Conservation (phyloP, 2,329 filamentous ascomycete species). For the Penicillium griseofulvum region DNA sequence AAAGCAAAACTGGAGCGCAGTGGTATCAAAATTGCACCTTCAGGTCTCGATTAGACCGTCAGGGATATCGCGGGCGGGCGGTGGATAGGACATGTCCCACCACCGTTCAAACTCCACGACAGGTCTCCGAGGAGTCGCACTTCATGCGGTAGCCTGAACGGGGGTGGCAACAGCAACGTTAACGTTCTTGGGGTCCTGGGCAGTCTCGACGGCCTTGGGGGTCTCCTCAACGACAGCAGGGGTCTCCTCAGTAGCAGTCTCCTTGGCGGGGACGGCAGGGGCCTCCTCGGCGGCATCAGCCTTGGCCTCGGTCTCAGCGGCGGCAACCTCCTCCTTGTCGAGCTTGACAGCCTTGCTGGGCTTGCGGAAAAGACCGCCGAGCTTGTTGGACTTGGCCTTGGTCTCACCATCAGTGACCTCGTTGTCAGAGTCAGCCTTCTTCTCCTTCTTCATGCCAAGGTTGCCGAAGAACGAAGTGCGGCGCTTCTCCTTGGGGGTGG, state of each 20-base stretch:
- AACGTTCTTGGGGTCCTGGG: slow-evolving; percentile 36
- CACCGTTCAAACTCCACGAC: slow-evolving; percentile 43
- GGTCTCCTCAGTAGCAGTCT: slow-evolving; percentile 23
- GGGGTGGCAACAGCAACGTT: slow-evolving; percentile 35
- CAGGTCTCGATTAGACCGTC: slow-evolving; percentile 20
- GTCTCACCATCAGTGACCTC: slow-evolving; percentile 47
- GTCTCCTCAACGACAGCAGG: slow-evolving; percentile 20
- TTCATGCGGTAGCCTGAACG: slow-evolving; percentile 46
- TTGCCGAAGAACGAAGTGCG: slow-evolving; percentile 55
- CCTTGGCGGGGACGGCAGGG: slow-evolving; percentile 25
- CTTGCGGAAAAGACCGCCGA: slow-evolving; percentile 50
- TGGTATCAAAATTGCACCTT: slow-evolving; percentile 23
- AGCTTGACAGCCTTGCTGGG: slow-evolving; percentile 49
- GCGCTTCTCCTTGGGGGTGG: slow-evolving; percentile 48
- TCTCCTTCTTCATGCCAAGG: slow-evolving; percentile 53
- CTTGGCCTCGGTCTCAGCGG: slow-evolving; percentile 34
- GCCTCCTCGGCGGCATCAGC: slow-evolving; percentile 28
- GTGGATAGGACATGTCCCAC: slow-evolving; percentile 39
- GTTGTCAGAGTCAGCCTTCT: slow-evolving; percentile 50
- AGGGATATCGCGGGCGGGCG: slow-evolving; percentile 23
- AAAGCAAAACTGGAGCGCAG: slow-evolving; percentile 19
- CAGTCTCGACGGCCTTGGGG: slow-evolving; percentile 27
- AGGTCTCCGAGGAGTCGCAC: slow-evolving; percentile 27
- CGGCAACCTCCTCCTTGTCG: slow-evolving; percentile 38
- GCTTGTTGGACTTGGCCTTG: slow-evolving; percentile 45